Conservation (phyloP, 192 early-diverging fungal species). For the Helicostylum pulchrum region DNA sequence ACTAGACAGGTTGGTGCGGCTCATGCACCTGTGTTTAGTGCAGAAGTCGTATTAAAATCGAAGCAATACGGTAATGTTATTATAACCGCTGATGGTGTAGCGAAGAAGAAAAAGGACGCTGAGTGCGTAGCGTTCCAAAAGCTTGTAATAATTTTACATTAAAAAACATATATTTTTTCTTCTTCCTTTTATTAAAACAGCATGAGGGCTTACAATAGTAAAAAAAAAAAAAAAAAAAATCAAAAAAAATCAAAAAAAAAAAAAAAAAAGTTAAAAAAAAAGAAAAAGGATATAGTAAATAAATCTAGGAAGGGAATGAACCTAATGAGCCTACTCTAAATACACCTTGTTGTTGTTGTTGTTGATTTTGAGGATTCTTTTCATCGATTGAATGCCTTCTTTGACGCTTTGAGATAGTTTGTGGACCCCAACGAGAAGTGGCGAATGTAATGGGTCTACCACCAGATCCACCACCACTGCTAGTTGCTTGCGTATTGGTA, state of each 20-base stretch:
- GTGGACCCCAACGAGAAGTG: conserved; percentile 9
- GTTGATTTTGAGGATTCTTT: conserved; percentile 2
- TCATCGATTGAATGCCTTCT: conserved; percentile 10
- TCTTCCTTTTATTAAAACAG: background rate
- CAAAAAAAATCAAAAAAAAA: no score
- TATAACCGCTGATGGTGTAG: background rate
- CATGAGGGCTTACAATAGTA: background rate
- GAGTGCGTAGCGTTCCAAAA: background rate
- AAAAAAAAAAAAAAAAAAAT: no score
- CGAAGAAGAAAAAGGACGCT: conserved; percentile 3
- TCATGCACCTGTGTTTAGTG: background rate
- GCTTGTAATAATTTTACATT: background rate
- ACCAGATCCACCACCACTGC: conserved; percentile 5
- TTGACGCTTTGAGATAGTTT: conserved; percentile 19
- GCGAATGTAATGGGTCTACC: conserved; percentile 23
- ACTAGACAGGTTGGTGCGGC: background rate
- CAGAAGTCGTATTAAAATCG: background rate
- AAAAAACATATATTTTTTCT: background rate
- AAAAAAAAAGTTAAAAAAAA: background rate
- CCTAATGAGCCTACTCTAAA: conserved; percentile 14
- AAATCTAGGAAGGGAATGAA: background rate
- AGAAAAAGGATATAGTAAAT: background rate
- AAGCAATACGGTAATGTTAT: background rate
- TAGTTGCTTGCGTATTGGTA: background rate
- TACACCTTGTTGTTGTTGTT: conserved; percentile 3